A percentile compares a stretch with the other conserved stretches of the same genome.
Evolutionary conservation across 2,329 filamentous ascomycete species (phyloP).

Genomic region (Elsinoe batatas): DNA sequence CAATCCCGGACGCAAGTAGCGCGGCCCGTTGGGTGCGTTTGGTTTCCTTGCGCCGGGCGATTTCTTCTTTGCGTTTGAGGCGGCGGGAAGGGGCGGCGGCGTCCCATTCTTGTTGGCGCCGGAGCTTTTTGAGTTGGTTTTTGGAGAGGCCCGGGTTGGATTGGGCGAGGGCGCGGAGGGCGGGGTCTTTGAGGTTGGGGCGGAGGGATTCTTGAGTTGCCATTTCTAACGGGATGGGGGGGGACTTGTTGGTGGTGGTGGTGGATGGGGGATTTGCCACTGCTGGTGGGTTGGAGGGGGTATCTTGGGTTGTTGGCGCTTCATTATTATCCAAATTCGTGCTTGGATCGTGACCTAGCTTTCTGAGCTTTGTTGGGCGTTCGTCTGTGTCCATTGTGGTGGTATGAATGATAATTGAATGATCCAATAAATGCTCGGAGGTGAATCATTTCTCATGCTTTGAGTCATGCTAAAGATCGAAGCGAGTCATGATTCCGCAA

Average conservation of each 20-base stretch:
- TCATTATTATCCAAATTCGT: background rate
- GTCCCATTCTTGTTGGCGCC: conserved; percentile 65
- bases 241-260: background rate
- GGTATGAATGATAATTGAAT: background rate
- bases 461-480: background rate
- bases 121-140: conserved; percentile 72
- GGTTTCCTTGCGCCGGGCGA: conserved; percentile 43
- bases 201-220: background rate
- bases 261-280: conserved; percentile 1
- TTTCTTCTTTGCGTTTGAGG: conserved; percentile 48
- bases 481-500: background rate
- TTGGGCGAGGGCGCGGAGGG: conserved; percentile 2
- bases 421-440: background rate
- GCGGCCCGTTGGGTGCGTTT: conserved; percentile 29
- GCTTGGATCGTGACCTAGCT: conserved; percentile 33
- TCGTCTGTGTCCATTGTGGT: conserved; percentile 46
- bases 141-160: conserved; percentile 54
- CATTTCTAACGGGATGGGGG: background rate
- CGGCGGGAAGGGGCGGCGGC: conserved; percentile 52
- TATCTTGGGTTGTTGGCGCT: background rate
- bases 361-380: conserved; percentile 46
- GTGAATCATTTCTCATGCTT: background rate
- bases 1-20: background rate
- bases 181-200: background rate
- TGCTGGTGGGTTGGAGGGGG: conserved; percentile 11